Evolutionary conservation across 441 rosid species (phyloP).

Genomic region (Aquilaria agallochum): DNA sequence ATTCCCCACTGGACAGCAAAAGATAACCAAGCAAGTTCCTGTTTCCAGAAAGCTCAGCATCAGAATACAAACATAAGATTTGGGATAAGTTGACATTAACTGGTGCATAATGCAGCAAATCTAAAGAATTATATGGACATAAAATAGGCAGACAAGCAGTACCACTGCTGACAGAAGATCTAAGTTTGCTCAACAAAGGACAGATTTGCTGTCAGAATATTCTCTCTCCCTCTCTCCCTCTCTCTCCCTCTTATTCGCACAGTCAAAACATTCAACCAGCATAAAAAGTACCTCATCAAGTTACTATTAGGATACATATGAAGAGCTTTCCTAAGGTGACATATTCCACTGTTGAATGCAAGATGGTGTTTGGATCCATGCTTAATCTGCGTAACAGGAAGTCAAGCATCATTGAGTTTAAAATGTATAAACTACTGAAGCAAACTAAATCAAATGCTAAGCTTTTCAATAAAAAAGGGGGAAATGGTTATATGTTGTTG

Average conservation of each 20-base stretch:
- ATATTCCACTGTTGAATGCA: conserved; percentile 66
- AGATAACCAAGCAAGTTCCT: conserved; percentile 92
- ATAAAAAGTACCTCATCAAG: conserved; percentile 59
- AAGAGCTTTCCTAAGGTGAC: conserved; percentile 75
- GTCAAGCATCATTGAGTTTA: background rate
- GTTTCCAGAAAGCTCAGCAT: conserved; percentile 28
- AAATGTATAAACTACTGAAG: background rate
- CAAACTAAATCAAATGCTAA: conserved; percentile 2
- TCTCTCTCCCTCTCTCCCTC: too few relatives aligned
- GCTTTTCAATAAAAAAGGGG: background rate
- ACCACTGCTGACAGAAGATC: background rate
- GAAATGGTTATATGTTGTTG: background rate
- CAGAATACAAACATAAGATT: conserved; percentile 14
- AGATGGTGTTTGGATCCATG: conserved; percentile 53
- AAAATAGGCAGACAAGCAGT: background rate
- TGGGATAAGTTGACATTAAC: conserved; percentile 6
- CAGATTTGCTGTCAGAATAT: too few relatives aligned
- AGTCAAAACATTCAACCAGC: conserved; percentile 1
- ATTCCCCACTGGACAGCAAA: conserved; percentile 59
- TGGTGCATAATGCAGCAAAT: conserved; percentile 1
- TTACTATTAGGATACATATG: conserved; percentile 77
- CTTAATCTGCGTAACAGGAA: conserved; percentile 55
- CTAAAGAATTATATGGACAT: background rate
- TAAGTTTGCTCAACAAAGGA: too few relatives aligned
- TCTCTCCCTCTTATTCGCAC: too few relatives aligned